Conservation (phyloP, 2,329 filamentous ascomycete genomes). For the Didymella exigua region DNA sequence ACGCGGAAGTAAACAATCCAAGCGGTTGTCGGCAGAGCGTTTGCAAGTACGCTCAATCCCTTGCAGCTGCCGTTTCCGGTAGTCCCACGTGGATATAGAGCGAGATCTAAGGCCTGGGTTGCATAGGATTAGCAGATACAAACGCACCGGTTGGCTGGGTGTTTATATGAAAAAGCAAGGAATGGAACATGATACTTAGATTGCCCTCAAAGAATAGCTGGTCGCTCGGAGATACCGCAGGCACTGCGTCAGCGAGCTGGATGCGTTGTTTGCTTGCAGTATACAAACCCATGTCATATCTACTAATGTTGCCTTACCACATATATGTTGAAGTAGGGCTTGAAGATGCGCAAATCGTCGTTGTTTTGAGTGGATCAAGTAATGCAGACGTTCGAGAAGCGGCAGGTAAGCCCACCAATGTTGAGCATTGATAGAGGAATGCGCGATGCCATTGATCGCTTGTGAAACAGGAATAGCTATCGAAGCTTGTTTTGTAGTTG, state of each 20-base stretch:
- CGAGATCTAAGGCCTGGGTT: not conserved
- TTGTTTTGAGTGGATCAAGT: not conserved
- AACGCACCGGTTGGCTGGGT: not conserved
- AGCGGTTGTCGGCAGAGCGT: not conserved
- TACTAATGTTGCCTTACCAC: not conserved
- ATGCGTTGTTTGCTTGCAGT: conserved; percentile 2
- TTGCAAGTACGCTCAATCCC: conserved; percentile 4
- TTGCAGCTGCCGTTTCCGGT: conserved; percentile 9
- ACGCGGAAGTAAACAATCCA: conserved; percentile 2
- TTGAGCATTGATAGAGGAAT: not conserved
- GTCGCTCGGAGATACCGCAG: conserved; percentile 6
- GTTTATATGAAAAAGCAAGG: conserved; percentile 11
- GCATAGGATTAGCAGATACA: not conserved
- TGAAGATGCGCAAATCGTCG: not conserved
- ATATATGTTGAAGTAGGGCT: not conserved
- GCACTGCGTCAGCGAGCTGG: not conserved
- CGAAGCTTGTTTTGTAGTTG: not conserved
- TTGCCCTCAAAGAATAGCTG: not conserved
- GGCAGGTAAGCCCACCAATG: not conserved
- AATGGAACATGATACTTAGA: not conserved
- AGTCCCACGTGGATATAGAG: conserved; percentile 6
- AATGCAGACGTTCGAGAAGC: not conserved
- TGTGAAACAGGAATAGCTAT: conserved; percentile 1
- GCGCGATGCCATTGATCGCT: not conserved
- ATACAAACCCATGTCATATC: not conserved